These are phyloP conservation scores for Fraxinus ornus DNA, from an alignment of 305 asterid genomes.

Conservation along the genomic window DNA sequence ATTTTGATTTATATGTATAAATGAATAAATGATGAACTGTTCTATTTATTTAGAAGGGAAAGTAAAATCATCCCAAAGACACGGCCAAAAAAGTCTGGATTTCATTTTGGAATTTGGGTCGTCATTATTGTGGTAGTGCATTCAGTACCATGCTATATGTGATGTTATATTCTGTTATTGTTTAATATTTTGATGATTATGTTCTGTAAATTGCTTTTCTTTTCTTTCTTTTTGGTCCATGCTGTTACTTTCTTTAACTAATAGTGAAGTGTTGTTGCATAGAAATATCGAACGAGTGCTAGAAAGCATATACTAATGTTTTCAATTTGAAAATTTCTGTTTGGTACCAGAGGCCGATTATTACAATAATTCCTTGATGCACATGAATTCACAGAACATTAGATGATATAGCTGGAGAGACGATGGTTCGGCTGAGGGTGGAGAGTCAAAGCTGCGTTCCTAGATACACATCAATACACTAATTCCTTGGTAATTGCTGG, in stretches of 20 bases:
- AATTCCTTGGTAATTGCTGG: too few relatives aligned
- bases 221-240: not conserved
- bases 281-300: not conserved
- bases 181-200: not conserved
- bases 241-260: not conserved
- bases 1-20: too few relatives aligned
- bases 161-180: not conserved
- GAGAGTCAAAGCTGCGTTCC: too few relatives aligned
- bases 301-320: not conserved
- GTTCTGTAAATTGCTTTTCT: not conserved
- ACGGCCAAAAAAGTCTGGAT: conserved; percentile 30
- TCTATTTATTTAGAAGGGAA: too few relatives aligned
- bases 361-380: not conserved
- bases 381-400: not conserved
- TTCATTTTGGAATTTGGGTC: too few relatives aligned
- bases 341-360: not conserved
- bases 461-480: too few relatives aligned
- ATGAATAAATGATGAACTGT: too few relatives aligned
- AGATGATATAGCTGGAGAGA: too few relatives aligned
- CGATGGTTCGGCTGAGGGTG: too few relatives aligned
- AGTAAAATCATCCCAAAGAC: conserved; percentile 28
- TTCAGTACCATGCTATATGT: not conserved
- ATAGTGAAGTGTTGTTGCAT: not conserved
- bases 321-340: not conserved
- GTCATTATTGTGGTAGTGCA: too few relatives aligned